phyloP scores from a whole-genome alignment of 2,329 filamentous ascomycete species.

The Calonectria montana region DNA sequence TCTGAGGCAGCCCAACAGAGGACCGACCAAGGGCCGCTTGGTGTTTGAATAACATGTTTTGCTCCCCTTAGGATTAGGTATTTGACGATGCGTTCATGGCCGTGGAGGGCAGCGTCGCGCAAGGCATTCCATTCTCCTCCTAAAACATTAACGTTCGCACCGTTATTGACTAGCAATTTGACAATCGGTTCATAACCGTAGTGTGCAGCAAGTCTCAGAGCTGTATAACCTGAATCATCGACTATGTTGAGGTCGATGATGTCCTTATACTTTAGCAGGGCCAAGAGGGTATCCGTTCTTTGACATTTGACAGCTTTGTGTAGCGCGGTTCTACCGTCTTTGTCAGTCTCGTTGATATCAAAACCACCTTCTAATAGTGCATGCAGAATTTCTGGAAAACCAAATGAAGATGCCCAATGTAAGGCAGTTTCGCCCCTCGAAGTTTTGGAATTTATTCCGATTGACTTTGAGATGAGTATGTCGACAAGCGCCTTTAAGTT shows the following conservation, averaged over 20 bases:
- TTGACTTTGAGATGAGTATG: background rate
- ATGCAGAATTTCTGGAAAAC: background rate
- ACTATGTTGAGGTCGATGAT: background rate
- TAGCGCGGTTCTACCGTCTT: background rate
- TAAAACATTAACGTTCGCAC: background rate
- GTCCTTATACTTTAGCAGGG: background rate
- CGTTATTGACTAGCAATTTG: background rate
- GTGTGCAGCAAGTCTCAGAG: background rate
- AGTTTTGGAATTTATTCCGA: background rate
- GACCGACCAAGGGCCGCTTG: background rate
- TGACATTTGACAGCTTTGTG: background rate
- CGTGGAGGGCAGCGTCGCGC: background rate
- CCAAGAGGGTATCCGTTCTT: background rate
- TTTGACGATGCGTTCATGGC: background rate
- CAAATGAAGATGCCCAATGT: background rate
- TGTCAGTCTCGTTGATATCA: conserved; percentile 3
- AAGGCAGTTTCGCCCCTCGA: background rate
- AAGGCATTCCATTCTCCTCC: background rate
- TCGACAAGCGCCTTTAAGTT: background rate
- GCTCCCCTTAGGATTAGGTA: background rate
- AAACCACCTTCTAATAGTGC: background rate
- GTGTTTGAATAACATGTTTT: background rate
- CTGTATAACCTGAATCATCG: background rate
- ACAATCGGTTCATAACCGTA: background rate
- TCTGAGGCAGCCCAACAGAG: background rate